These are phyloP conservation scores for Aspergillus nomiae DNA, from an alignment of 2,329 filamentous ascomycete genomes.

Conservation along the genomic window DNA sequence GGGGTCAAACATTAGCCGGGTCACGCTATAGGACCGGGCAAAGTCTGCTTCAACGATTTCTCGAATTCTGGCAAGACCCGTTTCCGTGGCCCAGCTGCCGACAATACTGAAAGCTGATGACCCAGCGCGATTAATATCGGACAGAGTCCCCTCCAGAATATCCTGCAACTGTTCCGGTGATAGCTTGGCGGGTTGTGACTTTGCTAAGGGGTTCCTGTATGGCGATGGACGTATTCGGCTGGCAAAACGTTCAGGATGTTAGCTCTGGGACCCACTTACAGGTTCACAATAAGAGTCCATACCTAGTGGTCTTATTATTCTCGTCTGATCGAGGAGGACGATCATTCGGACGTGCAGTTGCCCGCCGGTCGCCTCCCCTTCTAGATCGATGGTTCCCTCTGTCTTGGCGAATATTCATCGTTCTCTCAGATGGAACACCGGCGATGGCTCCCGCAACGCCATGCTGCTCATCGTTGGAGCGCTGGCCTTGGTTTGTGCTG, in stretches of 20 bases:
- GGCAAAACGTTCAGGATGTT: not conserved
- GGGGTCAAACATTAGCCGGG: conserved; percentile 13
- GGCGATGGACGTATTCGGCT: not conserved
- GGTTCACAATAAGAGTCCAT: not conserved
- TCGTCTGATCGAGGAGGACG: not conserved
- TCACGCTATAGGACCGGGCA: conserved; percentile 11
- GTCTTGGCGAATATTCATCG: not conserved
- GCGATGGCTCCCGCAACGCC: not conserved
- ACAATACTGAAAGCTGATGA: not conserved
- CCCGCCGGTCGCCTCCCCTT: not conserved
- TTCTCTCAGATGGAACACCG: not conserved
- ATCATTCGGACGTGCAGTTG: not conserved
- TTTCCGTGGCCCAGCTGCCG: not conserved
- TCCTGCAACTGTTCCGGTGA: not conserved
- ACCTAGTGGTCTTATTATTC: not conserved
- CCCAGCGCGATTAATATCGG: not conserved
- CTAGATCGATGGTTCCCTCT: not conserved
- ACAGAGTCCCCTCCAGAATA: not conserved
- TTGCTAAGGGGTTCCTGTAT: not conserved
- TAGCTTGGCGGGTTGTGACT: not conserved
- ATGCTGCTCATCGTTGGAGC: not conserved
- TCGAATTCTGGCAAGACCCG: not conserved
- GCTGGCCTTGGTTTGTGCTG: not conserved
- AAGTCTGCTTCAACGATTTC: conserved; percentile 14
- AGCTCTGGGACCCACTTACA: not conserved